Base-by-base conservation (phyloP, 2,329 filamentous ascomycete genomes). In the Colletotrichum magnum region DNA sequence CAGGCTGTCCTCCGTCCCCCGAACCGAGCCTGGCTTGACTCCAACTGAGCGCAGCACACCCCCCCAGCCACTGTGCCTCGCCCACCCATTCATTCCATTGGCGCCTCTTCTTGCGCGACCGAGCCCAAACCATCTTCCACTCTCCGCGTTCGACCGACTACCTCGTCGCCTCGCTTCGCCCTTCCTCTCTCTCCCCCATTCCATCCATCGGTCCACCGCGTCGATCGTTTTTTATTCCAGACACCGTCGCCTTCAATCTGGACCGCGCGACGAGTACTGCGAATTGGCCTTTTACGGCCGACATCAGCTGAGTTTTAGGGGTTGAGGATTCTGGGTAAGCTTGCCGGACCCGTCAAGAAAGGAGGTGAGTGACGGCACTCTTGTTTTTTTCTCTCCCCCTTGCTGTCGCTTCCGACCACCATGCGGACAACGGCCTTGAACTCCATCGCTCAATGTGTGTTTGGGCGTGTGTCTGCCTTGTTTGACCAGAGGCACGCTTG, bases 231-330 rank as follows among this genome's bases (percentile, higher is more conserved):
- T 45, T 50, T 41, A 28, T 53, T 48, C 43, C n/a, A 41, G 62
- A 68, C 52, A 12, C 26, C 53, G 24, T 58, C 52, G 36, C 36
- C 24, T 58, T 68, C 58, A 68, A 59, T 56, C 64, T 68, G 64
- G 68, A 70, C 64, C 64, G 64, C 63, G 64, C 64, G 45, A 68
- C 52, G 68, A 59, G 52, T 52, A 58, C 36, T 70, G 57, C 53
- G 58, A 68, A 70, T 68, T 65, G 73, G 73, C 74, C 76, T 75
- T 67, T 52, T 67, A 70, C 70, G 75, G 76, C 73, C 73, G 65
- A 74, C 63, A 69, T 67, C 66, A 68, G 64, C 73, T 77, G 74
- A 70, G 68, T 72, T 36, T 71, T 72, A 73, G 76, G 73, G 74
- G 70, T 72, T 70, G 74, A 66, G 71, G 73, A 66, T 73, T 70